Evolutionary conservation across 495 filamentous ascomycete genomes (phyloP), one percentile per base, ranked within the genome.

Genomic region (Chaetomium tenue): DNA sequence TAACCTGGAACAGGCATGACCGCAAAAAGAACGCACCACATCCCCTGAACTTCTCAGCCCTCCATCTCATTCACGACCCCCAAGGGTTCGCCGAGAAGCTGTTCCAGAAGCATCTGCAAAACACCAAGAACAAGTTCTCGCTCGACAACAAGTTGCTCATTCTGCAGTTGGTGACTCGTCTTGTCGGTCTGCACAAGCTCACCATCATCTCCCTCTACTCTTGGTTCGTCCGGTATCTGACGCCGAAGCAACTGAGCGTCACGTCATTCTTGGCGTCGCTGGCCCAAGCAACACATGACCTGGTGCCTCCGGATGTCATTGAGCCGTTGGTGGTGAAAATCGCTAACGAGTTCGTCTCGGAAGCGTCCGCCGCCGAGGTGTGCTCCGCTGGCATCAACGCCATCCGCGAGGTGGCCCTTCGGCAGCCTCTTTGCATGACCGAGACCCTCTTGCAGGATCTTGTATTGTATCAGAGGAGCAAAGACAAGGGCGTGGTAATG

Each of bases 401-500:
- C 23, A 98, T 98, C 72, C 85, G 93, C 58, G 94, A 99, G 72
- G 89, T 99, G 15, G 97, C 94, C 72, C 87, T 86, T 3, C 82
- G 94, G 59, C 93, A 98, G 70, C 94, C 95, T 23, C 79, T 98
- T 23, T 94, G 93, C 20, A 98, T 99, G 89, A 91, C 90, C 66
- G 90, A 96, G 64, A 96, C 93, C 0, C 81, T 98, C 15, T 80
- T 99, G n/a, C 94, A 98, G 74, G 94, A 98, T 79, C 77, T 99
- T 40, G 91, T 97, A 16, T 87, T 92, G 85, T 99, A 99, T 76
- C 85, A 92, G 63, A 96, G 93, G 78, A 94, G 90, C 72, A 98
- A 98, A 71, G 95, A 99, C 72, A 98, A 98, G 77, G 92, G 92
- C 64, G 91, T 95, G 15, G 89, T 95, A 82, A 98, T 99, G 93